phyloP scores from a whole-genome alignment of 164 flowering plant genomes.

The Pachysandra terminalis region DNA sequence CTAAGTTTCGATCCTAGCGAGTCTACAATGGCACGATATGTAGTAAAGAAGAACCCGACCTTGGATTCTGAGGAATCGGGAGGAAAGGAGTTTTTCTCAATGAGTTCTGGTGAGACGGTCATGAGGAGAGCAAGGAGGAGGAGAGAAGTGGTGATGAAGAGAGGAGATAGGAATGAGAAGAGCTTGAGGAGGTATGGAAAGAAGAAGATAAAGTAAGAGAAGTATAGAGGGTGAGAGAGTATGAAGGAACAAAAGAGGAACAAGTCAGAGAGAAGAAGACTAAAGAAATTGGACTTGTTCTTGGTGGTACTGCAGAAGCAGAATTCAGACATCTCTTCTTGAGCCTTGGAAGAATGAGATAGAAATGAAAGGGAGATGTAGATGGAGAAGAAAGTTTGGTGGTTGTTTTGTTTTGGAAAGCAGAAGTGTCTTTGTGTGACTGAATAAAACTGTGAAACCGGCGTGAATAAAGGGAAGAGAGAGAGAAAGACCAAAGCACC shows the following conservation, averaged over 20 bases:
- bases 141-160: conserved; percentile 70
- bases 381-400: conserved; percentile 11
- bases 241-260: conserved; percentile 35
- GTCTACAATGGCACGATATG: conserved; percentile 18
- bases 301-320: conserved; percentile 8
- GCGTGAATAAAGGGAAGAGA: conserved; percentile 19
- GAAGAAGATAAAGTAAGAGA: conserved; percentile 76
- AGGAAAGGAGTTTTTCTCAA: conserved; percentile 4
- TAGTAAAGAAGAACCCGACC: conserved; percentile 21
- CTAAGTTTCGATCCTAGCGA: conserved; percentile 18
- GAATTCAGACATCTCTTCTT: not conserved
- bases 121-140: conserved; percentile 47
- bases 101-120: conserved; percentile 27
- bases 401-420: conserved; percentile 2
- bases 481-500: not conserved
- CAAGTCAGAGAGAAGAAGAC: conserved; percentile 40
- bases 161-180: conserved; percentile 69
- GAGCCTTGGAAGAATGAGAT: not conserved
- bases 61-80: conserved; percentile 19
- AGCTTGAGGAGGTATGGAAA: conserved; percentile 66
- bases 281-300: conserved; percentile 25
- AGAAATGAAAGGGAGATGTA: conserved; percentile 13
- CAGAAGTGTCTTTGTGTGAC: not conserved
- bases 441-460: not conserved
- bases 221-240: conserved; percentile 62